These are phyloP conservation scores for Lactarius sanguifluus DNA, from an alignment of 768 basidiomycete genomes.

Conservation along the genomic window DNA sequence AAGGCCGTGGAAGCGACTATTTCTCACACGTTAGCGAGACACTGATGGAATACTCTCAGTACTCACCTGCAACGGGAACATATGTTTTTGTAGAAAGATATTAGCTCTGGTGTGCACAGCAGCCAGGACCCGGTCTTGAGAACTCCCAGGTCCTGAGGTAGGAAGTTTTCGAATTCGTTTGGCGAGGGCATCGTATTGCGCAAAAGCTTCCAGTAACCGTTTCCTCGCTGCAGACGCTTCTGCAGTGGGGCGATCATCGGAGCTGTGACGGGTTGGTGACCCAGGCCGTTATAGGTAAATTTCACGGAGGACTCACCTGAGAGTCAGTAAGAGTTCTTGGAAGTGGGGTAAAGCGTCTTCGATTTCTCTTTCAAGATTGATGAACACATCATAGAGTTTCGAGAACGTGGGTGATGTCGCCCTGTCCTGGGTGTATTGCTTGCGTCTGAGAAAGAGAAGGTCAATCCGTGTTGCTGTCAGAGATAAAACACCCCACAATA, in stretches of 20 bases:
- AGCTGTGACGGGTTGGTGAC: slow-evolving; percentile 32
- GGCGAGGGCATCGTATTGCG: slow-evolving; percentile 84
- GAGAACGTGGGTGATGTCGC: slow-evolving; percentile 14
- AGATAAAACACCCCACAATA: slow-evolving; percentile 58
- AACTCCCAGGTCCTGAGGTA: slow-evolving; percentile 58
- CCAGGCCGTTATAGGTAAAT: slow-evolving; percentile 34
- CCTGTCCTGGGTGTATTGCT: slow-evolving; percentile 71
- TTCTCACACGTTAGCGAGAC: neutral
- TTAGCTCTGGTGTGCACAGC: slow-evolving; percentile 78
- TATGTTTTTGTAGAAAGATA: slow-evolving; percentile 83
- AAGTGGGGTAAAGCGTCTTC: slow-evolving; percentile 84
- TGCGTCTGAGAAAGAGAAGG: slow-evolving; percentile 49
- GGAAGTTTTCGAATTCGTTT: slow-evolving; percentile 81
- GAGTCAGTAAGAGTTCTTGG: slow-evolving; percentile 74
- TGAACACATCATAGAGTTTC: slow-evolving; percentile 51
- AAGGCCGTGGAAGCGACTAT: slow-evolving; percentile 51
- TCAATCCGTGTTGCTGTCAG: neutral
- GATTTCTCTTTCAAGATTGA: slow-evolving; percentile 83
- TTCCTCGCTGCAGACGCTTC: slow-evolving; percentile 75
- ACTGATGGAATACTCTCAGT: neutral
- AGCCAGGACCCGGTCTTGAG: slow-evolving; percentile 80
- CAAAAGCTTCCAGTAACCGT: slow-evolving; percentile 78
- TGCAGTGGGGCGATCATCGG: slow-evolving; percentile 55
- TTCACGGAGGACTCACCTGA: slow-evolving; percentile 50
- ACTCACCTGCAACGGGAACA: slow-evolving; percentile 79